phyloP scores from a whole-genome alignment of 805 yeast genomes.

The Kodamaea neixiangensis region DNA sequence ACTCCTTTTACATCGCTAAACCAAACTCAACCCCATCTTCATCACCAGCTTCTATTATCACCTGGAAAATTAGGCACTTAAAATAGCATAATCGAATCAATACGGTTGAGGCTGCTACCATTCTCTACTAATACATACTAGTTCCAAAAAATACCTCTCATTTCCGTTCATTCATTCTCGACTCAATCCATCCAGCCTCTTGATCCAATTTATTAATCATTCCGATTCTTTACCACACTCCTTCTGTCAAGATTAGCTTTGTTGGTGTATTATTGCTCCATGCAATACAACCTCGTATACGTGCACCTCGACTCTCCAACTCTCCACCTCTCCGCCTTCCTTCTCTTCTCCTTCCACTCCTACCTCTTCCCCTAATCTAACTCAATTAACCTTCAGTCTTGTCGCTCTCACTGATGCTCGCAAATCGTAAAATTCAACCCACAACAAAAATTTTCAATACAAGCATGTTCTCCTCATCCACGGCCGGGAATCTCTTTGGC shows the following conservation, averaged over 20 bases:
- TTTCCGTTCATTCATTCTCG: background rate
- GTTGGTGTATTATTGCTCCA: no score
- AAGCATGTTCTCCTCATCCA: constrained; percentile 1
- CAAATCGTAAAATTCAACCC: background rate
- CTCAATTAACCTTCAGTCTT: background rate
- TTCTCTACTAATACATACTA: background rate
- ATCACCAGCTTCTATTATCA: background rate
- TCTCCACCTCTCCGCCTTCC: background rate
- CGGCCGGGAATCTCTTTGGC: constrained; percentile 7
- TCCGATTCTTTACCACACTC: background rate
- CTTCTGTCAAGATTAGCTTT: background rate
- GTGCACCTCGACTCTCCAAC: no score
- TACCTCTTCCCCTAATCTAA: background rate
- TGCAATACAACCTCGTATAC: no score
- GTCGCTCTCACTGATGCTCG: background rate
- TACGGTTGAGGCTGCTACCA: background rate
- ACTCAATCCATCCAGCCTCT: background rate
- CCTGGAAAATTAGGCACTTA: background rate
- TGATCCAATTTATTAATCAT: background rate
- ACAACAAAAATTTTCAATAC: background rate
- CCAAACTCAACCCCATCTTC: background rate
- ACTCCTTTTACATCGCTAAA: no score
- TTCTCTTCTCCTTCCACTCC: background rate
- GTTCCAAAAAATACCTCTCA: background rate
- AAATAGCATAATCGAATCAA: background rate